Evolutionary conservation across 2,329 filamentous ascomycete genomes (phyloP), one percentile per base, ranked within the genome.

Genomic region (Pseudogymnoascus sp.): DNA sequence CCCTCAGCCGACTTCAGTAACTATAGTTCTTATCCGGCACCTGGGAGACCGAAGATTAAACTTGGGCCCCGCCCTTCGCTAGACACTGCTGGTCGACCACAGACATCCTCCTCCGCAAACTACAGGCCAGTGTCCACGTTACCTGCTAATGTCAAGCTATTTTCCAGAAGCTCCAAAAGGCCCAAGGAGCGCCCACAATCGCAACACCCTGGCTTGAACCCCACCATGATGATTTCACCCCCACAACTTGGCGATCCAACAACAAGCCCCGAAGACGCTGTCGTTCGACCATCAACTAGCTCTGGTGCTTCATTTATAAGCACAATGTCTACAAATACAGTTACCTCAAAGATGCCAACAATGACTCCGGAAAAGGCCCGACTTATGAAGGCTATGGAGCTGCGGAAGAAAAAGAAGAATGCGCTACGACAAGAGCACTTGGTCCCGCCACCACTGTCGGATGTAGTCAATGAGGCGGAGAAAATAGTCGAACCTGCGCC

Each of bases 331-430:
- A 65, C 68, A 19, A 67, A 62, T 9, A 60, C 65, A 15, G 63
- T 62, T 23, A 60, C 63, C 72, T 76, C 62, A 70, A 78, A 67
- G 65, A 67, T 64, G 62, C 73, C 61, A 67, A 77, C 79, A n/a
- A 88, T 96, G 70, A 91, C 91, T 1, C 90, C 91, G 0, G 95
- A 99, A 75, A 97, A 96, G 77, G 86, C 90, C 65, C 84, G 95
- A 62, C 79, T 99, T 66, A 93, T 96, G 90, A 97, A 96, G 77
- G 95, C 95, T 7, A 83, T 97, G 77, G 90, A 97, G 75, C 76
- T 97, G 68, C 84, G 93, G 61, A 95, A 96, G 75, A 91, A 89
- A 76, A 92, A 91, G 74, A 86, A 88, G 71, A 75, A 75, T 60
- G 72, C 67, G 31, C 59, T 64, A 40, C 44, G 50, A 17, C 64